phyloP scores from a whole-genome alignment of 2,329 filamentous ascomycete genomes.

The Cladophialophora immunda region DNA sequence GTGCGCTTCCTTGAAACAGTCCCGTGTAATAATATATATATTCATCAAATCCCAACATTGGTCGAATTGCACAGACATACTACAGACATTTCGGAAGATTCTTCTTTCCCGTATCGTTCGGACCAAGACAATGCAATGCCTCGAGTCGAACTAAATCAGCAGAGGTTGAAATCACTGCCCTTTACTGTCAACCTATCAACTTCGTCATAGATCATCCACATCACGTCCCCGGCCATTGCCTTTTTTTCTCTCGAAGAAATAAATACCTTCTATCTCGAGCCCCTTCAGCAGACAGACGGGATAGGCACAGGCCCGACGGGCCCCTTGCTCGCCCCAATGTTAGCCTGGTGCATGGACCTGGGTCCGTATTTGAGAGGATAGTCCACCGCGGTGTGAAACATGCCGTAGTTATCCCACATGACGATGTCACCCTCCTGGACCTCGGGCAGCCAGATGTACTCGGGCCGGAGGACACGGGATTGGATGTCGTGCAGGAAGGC shows the following conservation, averaged over 20 bases:
- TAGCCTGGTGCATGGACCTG: slow-evolving; percentile 59
- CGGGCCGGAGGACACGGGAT: slow-evolving; percentile 52
- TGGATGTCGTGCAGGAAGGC: slow-evolving; percentile 49
- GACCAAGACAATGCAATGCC: not conserved
- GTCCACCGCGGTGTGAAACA: slow-evolving; percentile 56
- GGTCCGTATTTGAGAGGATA: slow-evolving; percentile 51
- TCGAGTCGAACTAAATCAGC: not conserved
- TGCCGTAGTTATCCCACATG: slow-evolving; percentile 56
- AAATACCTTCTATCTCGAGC: not conserved
- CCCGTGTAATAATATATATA: not conserved
- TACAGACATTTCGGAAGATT: not conserved
- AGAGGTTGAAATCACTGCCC: not conserved
- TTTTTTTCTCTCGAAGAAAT: not conserved
- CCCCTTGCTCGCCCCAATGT: slow-evolving; percentile 49
- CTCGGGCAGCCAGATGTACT: slow-evolving; percentile 53
- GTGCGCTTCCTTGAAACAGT: not conserved
- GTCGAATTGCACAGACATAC: not conserved
- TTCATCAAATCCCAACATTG: not conserved
- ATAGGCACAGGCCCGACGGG: slow-evolving; percentile 43
- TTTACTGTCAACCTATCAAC: not conserved
- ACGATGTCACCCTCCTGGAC: slow-evolving; percentile 56
- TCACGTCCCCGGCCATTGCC: not conserved
- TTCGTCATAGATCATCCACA: not conserved
- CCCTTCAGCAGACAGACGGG: slow-evolving; percentile 18
- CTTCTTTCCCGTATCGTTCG: not conserved